Evolutionary conservation across 164 flowering plant species (phyloP).

Genomic region (Malania oleifera): DNA sequence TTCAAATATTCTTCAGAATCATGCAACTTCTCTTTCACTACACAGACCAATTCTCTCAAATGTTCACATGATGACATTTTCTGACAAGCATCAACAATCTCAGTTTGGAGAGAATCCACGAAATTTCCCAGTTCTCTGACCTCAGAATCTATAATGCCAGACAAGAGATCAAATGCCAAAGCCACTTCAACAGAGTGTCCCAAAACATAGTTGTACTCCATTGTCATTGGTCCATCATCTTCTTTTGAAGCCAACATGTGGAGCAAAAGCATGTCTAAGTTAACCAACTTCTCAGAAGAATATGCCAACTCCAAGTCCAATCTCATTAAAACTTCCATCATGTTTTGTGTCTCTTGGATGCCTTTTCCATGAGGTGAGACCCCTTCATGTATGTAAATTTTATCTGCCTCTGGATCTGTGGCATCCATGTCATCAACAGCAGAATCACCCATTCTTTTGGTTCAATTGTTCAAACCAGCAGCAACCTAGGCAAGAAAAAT

Average conservation of each 20-base stretch:
- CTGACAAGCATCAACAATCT: neutral
- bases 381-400: neutral
- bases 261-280: neutral
- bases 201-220: neutral
- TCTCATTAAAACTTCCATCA: neutral
- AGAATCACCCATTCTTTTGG: neutral
- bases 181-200: neutral
- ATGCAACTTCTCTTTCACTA: neutral
- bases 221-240: neutral
- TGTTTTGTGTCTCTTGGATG: neutral
- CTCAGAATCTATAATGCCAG: neutral
- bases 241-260: neutral
- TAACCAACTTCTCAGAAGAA: constrained; percentile 1
- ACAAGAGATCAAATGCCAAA: constrained; percentile 1
- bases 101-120: neutral
- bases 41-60: neutral
- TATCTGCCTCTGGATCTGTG: neutral
- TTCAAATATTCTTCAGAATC: neutral
- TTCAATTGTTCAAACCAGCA: no score
- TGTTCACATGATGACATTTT: neutral
- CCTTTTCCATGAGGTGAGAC: neutral
- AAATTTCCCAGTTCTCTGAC: neutral
- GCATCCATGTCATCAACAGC: neutral
- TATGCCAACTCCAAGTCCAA: neutral
- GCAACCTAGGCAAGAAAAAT: no score